Conservation (phyloP, 225 moss, liverwort and hornwort species). For the Marchantia paleacea region DNA sequence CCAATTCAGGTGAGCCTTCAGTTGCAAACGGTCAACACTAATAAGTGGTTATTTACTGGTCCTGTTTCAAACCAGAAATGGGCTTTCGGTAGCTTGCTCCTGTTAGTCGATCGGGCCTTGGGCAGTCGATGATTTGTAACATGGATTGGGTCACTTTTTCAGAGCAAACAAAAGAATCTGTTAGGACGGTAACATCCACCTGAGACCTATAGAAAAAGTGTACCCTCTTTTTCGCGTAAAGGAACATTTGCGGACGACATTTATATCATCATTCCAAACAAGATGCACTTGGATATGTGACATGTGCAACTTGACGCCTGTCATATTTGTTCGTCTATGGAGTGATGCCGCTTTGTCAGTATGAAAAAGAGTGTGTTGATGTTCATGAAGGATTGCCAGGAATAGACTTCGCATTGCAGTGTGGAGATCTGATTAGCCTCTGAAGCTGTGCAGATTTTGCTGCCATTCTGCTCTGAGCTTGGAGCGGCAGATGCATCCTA, state of each 20-base stretch:
- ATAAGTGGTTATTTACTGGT: not conserved
- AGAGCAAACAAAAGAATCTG: not conserved
- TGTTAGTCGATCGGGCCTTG: not conserved
- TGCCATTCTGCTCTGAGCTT: conserved; percentile 19
- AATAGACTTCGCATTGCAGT: no score
- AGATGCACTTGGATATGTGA: no score
- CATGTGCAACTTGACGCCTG: no score
- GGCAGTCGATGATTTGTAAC: not conserved
- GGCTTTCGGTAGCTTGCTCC: not conserved
- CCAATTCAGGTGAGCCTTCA: conserved; percentile 11
- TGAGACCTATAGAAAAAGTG: not conserved
- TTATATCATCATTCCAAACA: no score
- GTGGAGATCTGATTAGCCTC: not conserved
- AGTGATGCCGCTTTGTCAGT: no score
- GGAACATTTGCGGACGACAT: no score
- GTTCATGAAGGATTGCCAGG: no score
- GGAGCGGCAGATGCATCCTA: conserved; percentile 11
- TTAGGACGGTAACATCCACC: not conserved
- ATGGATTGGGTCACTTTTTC: no score
- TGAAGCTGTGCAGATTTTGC: not conserved
- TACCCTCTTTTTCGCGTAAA: not conserved
- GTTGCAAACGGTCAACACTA: not conserved
- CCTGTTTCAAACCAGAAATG: not conserved
- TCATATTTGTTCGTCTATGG: no score
- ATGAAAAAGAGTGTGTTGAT: no score